A percentile compares a stretch with the other conserved stretches of the same genome.
Evolutionary conservation across 2,329 filamentous ascomycete genomes (phyloP).

Genomic region (Alternaria ethzedia): DNA sequence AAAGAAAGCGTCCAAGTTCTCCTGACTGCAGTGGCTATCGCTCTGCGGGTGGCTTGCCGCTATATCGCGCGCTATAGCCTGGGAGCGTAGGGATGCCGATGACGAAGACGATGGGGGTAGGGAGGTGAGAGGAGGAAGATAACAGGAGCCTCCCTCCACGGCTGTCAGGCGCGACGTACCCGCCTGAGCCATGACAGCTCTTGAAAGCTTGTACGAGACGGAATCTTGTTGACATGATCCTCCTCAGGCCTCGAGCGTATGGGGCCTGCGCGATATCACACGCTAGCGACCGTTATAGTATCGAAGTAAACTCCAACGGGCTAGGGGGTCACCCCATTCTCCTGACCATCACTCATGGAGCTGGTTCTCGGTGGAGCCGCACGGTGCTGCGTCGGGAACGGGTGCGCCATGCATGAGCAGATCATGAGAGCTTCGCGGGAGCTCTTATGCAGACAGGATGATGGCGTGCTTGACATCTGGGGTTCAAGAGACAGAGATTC

Average conservation of each 20-base stretch:
- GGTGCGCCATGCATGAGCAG: constrained; percentile 10
- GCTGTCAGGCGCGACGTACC: background rate
- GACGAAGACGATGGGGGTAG: background rate
- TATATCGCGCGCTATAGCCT: constrained; percentile 7
- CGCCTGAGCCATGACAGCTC: background rate
- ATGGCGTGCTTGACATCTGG: background rate
- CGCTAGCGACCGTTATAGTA: constrained; percentile 23
- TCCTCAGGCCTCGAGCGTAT: constrained; percentile 17
- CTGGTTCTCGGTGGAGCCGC: constrained; percentile 7
- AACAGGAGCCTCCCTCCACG: background rate
- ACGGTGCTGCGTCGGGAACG: constrained; percentile 19
- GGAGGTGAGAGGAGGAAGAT: constrained; percentile 1
- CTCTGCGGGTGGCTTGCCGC: constrained; percentile 11
- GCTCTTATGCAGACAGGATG: constrained; percentile 1
- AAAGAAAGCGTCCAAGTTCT: background rate
- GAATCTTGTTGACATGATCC: constrained; percentile 5
- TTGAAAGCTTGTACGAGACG: constrained; percentile 12
- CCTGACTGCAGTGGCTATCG: background rate
- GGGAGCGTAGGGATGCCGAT: constrained; percentile 1
- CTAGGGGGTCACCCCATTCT: constrained; percentile 12
- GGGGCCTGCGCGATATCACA: constrained; percentile 25
- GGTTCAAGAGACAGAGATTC: background rate
- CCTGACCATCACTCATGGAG: constrained; percentile 3
- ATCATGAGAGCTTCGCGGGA: background rate
- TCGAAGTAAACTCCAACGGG: constrained; percentile 2